Evolutionary conservation across 2,329 filamentous ascomycete species (phyloP).

Genomic region (Lachnellula hyalina): DNA sequence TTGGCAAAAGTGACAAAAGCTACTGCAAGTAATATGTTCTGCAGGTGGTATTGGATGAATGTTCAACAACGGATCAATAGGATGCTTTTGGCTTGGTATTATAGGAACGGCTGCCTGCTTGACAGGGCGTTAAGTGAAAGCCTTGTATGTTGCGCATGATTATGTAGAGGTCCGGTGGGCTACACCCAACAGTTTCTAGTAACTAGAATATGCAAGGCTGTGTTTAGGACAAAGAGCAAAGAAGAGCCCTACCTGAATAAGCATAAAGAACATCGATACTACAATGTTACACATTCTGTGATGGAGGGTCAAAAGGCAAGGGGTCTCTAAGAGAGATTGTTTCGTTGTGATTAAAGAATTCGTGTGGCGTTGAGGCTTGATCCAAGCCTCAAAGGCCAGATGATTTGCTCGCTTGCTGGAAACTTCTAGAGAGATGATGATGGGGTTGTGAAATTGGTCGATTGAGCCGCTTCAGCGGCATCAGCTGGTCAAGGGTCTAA

Average conservation of each 20-base stretch:
- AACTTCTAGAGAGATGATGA: background rate
- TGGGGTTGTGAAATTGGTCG: background rate
- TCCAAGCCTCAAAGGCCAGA: background rate
- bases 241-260: background rate
- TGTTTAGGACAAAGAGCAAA: background rate
- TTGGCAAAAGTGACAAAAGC: background rate
- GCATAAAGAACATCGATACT: background rate
- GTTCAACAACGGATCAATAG: slow-evolving; percentile 1
- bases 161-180: background rate
- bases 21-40: slow-evolving; percentile 1
- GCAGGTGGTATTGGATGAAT: slow-evolving; percentile 3
- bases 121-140: background rate
- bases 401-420: slow-evolving; percentile 2
- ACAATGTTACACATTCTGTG: background rate
- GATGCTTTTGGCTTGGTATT: background rate
- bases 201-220: slow-evolving; percentile 3
- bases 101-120: slow-evolving; percentile 3
- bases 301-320: background rate
- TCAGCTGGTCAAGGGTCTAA: slow-evolving; percentile 1
- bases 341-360: background rate
- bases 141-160: slow-evolving; percentile 3
- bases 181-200: background rate
- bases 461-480: background rate
- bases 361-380: background rate
- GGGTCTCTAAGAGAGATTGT: background rate